phyloP scores from a whole-genome alignment of 176 grass and related monocot species.

The Bonia amplexicaulis region DNA sequence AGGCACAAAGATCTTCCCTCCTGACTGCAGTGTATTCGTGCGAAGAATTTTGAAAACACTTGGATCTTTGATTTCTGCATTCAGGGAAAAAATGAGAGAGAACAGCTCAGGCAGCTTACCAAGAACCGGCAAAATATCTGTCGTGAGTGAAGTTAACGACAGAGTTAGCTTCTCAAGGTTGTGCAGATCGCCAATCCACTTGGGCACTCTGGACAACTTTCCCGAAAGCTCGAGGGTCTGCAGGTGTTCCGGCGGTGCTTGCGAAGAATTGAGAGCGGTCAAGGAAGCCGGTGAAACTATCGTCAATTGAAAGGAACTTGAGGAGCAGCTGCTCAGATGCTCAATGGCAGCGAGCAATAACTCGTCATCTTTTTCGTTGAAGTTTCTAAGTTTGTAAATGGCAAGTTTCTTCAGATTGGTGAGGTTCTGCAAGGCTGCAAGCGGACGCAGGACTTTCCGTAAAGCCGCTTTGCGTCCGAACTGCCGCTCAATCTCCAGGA shows the following conservation, averaged over 20 bases:
- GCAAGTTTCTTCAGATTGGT: constrained; percentile 20
- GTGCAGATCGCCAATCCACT: not conserved
- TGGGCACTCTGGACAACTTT: not conserved
- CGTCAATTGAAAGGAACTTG: too few relatives aligned
- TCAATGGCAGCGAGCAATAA: constrained; percentile 23
- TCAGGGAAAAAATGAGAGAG: not conserved
- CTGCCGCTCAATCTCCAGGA: too few relatives aligned
- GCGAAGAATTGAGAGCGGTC: too few relatives aligned
- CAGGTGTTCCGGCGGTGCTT: not conserved
- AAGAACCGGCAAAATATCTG: not conserved
- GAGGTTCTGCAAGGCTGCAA: not conserved
- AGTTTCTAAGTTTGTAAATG: not conserved
- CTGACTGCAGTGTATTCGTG: not conserved
- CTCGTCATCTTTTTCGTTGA: accelerated
- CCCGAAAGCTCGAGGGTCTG: constrained; percentile 1
- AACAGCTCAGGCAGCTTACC: not conserved
- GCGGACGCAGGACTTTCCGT: too few relatives aligned
- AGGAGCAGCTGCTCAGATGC: not conserved
- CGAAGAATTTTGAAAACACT: not conserved
- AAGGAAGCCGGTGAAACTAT: too few relatives aligned
- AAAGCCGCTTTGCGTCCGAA: too few relatives aligned
- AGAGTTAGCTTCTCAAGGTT: constrained; percentile 22
- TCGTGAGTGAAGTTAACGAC: constrained; percentile 4
- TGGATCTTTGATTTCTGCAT: accelerated
- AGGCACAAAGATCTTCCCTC: not conserved